Percentiles rank a stretch among this genome's conserved stretches.
Evolutionary conservation across 2,329 filamentous ascomycete species (phyloP).

Genomic region (Gyromitra esculenta): DNA sequence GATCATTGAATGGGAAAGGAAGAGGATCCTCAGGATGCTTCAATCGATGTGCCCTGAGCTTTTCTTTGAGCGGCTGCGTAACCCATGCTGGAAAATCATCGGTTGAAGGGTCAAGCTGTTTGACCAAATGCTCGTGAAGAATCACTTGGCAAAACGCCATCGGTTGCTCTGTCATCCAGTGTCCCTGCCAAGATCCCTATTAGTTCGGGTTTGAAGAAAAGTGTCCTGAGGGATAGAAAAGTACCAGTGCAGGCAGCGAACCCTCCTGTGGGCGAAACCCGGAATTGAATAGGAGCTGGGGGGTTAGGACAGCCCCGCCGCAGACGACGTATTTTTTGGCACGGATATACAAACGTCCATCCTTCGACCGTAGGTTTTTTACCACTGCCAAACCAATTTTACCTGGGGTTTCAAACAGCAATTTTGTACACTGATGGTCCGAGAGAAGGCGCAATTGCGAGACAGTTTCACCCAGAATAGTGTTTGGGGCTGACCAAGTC

Average conservation of each 20-base stretch:
- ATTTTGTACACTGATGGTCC: conserved; percentile 47
- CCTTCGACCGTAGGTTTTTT: conserved; percentile 49
- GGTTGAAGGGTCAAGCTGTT: conserved; percentile 24
- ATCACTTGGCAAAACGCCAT: conserved; percentile 58
- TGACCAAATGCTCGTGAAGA: conserved; percentile 52
- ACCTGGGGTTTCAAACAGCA: conserved; percentile 36
- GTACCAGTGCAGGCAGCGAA: conserved; percentile 47
- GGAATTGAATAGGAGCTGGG: conserved; percentile 56
- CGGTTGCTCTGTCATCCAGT: conserved; percentile 57
- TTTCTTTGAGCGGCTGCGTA: background rate
- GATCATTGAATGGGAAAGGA: conserved; percentile 36
- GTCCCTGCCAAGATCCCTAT: conserved; percentile 41
- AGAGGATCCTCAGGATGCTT: conserved; percentile 36
- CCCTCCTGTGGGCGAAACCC: conserved; percentile 25
- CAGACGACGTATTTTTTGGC: conserved; percentile 58
- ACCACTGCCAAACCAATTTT: conserved; percentile 26
- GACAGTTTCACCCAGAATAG: conserved; percentile 49
- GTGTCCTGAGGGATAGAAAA: background rate
- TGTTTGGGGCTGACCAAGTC: conserved; percentile 55
- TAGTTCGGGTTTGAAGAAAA: background rate
- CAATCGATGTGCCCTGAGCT: background rate
- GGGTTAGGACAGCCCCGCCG: conserved; percentile 57
- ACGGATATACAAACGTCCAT: conserved; percentile 47
- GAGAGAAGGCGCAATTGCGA: conserved; percentile 51
- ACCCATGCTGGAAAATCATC: background rate